phyloP scores from a whole-genome alignment of 768 basidiomycete species.

The Lentinula detonsa region DNA sequence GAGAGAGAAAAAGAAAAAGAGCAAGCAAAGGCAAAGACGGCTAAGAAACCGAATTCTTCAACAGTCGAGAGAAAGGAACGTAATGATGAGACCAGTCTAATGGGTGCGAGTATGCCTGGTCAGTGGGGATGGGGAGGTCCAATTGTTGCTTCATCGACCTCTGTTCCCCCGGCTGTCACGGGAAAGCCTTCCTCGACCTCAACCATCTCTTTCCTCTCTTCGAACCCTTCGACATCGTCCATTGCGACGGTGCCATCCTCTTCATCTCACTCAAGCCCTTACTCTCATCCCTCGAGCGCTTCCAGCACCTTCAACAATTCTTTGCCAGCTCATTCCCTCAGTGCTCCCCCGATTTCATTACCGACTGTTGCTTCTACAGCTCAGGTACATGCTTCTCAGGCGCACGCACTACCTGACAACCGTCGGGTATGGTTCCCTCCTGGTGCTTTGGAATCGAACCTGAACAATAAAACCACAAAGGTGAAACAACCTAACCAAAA shows the following conservation, averaged over 20 bases:
- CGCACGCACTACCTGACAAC: background rate
- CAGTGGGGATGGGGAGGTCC: conserved; percentile 1
- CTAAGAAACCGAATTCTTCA: background rate
- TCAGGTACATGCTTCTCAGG: background rate
- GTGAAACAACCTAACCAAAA: background rate
- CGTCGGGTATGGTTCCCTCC: conserved; percentile 6
- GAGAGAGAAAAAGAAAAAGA: background rate
- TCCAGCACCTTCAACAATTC: background rate
- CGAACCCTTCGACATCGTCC: background rate
- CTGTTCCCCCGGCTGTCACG: too few species aligned
- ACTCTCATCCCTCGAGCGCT: background rate
- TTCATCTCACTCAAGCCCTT: background rate
- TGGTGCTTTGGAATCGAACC: background rate
- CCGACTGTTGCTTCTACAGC: background rate
- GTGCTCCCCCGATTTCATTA: background rate
- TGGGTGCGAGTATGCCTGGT: background rate
- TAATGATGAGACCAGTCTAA: background rate
- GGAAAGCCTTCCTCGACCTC: background rate
- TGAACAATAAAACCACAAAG: background rate
- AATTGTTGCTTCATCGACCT: background rate
- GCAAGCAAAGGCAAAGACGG: background rate
- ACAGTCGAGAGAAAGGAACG: background rate
- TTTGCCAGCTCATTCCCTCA: background rate
- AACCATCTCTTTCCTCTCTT: background rate
- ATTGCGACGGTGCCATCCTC: background rate